These are phyloP conservation scores for Myriosclerotinia duriaeana DNA, from an alignment of 2,329 filamentous ascomycete species.

Conservation along the genomic window DNA sequence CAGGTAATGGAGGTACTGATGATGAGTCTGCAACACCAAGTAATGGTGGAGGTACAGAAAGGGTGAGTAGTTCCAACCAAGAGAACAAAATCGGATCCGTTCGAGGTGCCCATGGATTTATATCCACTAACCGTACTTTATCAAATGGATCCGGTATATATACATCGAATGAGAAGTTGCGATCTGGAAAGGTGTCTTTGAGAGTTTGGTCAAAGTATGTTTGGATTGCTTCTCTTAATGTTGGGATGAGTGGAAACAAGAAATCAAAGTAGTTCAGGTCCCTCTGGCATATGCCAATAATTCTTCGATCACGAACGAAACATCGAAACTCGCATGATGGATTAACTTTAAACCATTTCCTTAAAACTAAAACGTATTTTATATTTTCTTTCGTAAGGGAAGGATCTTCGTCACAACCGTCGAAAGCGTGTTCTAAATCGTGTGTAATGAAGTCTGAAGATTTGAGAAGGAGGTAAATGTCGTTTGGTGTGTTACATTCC, in stretches of 20 bases:
- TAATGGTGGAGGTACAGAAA: slow-evolving; percentile 60
- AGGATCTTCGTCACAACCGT: slow-evolving; percentile 56
- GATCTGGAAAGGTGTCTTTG: slow-evolving; percentile 76
- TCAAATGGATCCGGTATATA: slow-evolving; percentile 72
- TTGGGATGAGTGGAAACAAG: slow-evolving; percentile 60
- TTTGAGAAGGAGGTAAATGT: slow-evolving; percentile 91
- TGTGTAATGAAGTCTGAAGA: slow-evolving; percentile 93
- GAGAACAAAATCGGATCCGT: slow-evolving; percentile 88
- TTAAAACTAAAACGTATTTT: slow-evolving; percentile 65
- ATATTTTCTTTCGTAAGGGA: slow-evolving; percentile 42
- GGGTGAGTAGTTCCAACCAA: slow-evolving; percentile 81
- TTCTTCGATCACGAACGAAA: slow-evolving; percentile 79
- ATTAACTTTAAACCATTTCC: slow-evolving; percentile 85
- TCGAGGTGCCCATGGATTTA: slow-evolving; percentile 89
- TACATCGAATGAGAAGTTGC: slow-evolving; percentile 85
- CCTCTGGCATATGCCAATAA: slow-evolving; percentile 83
- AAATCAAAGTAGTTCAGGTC: slow-evolving; percentile 92
- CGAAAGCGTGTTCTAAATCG: slow-evolving; percentile 90
- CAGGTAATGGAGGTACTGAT: slow-evolving; percentile 38
- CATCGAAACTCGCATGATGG: slow-evolving; percentile 92
- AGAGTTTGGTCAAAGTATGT: slow-evolving; percentile 76
- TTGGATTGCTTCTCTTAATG: slow-evolving; percentile 66
- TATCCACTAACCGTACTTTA: slow-evolving; percentile 75
- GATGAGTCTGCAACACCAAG: slow-evolving; percentile 49
- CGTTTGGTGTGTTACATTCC: slow-evolving; percentile 83